Evolutionary conservation across 2,329 filamentous ascomycete species (phyloP).

Genomic region (Stachybotrys elegans): DNA sequence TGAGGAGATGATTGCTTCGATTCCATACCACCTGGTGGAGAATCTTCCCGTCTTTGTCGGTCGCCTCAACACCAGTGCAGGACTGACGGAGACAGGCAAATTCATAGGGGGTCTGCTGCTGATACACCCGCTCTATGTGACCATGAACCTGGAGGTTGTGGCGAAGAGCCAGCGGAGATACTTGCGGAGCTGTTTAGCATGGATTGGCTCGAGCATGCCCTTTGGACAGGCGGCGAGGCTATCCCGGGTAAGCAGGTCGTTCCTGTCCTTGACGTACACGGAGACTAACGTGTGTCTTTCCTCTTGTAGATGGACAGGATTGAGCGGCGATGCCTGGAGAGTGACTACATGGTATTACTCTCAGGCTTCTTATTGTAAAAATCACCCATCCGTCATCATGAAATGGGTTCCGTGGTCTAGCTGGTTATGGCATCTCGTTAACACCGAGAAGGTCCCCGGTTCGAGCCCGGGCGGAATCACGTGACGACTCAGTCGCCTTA

Average conservation of each 20-base stretch:
- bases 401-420: slow-evolving; percentile 8
- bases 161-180: neutral
- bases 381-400: too few relatives aligned
- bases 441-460: slow-evolving; percentile 9
- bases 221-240: neutral
- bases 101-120: neutral
- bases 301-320: too few relatives aligned
- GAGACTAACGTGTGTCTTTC: too few relatives aligned
- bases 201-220: neutral
- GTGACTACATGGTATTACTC: too few relatives aligned
- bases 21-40: slow-evolving; percentile 1
- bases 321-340: too few relatives aligned
- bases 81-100: neutral
- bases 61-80: neutral
- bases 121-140: neutral
- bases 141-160: neutral
- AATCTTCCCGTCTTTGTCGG: neutral
- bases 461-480: slow-evolving; percentile 6
- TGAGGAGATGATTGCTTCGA: neutral
- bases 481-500: too few relatives aligned
- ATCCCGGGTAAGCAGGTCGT: neutral
- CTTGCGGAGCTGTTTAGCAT: neutral
- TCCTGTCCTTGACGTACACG: too few relatives aligned
- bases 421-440: slow-evolving; percentile 7
- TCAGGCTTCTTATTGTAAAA: too few relatives aligned